Evolutionary conservation across 768 basidiomycete species (phyloP), one percentile per base, ranked within the genome.

Genomic region (Mycena epipterygia): DNA sequence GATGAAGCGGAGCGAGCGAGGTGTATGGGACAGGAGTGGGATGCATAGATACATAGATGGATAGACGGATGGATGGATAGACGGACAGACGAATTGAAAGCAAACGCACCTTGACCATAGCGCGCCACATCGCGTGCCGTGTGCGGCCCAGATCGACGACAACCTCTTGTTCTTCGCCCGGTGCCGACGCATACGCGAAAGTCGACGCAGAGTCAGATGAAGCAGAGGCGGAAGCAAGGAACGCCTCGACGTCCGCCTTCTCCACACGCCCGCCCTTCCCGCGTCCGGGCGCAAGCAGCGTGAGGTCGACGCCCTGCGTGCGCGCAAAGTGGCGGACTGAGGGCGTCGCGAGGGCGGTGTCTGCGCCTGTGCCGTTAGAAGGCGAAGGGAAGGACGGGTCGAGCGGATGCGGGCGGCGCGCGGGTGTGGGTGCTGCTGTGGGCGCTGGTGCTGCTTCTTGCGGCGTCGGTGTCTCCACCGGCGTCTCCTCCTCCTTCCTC

Each of bases 121-220:
- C 92, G 74, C 93, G 94, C 91, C 90, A 96, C 95, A 96, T 97
- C 13, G 90, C 90, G 76, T 90, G 89, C 62, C 95, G 84, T 17
- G 93, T 95, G 72, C 94, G 84, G 6, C 90, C 91, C 29, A 96
- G 85, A 60, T 94, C 93, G 3, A 95, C 88, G 3, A 91, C 82
- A 13, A 86, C 81, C 66, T 94, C 92, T 44, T 85, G 73, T 21
- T n/a, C n/a, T n/a, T n/a, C n/a, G 68, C 75, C 27, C 16, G 35
- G 42, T 25, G 68, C 6, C 14, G 60, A 33, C 21, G 61, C 48
- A 14, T 78, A 65, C 29, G 76, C 59, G 2, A 56, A 64, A 4
- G 76, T 56, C 23, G 53, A 13, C 6, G 74, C 58, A 21, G 60
- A 35, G 23, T 14, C 51, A 6, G 25, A 3, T 6, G 57, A 59